Evolutionary conservation across 495 filamentous ascomycete genomes (phyloP), one percentile per base, ranked within the genome.

Genomic region (Immersiella caudata): DNA sequence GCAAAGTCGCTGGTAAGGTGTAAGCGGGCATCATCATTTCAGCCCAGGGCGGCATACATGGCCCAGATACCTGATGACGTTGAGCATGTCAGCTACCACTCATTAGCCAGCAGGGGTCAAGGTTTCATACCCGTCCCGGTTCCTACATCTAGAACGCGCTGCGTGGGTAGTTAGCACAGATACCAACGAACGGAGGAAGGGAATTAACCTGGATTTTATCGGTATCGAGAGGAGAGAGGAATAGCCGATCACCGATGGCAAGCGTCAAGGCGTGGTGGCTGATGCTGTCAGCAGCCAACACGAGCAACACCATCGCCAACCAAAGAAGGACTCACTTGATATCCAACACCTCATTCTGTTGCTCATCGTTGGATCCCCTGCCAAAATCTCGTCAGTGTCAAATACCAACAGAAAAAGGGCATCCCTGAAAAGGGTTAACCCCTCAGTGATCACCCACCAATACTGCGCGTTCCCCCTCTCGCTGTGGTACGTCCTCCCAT

Each of bases 181-280:
- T 11, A 18, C 59, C 2, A 8, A 5, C 11, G 6, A 16, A 14
- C n/a, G 12, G 25, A 49, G 58, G 35, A 26, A 22, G 20, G 49
- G n/a, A n/a, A 20, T 51, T 7, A 0, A 68, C 71, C 22, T 68
- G 35, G 20, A 70, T 25, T 18, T 58, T 58, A 14, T 84, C 73
- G 0, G 75, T 55, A 8, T 69, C 71, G 7, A 91, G 68, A 2
- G 89, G 89, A 0, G 89, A 84, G 1, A 86, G 76, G 69, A 80
- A 84, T 0, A 89, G 80, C 50, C 81, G 81, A 6, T 87, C 87
- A 26, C 83, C 84, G 1, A 88, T 76, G 8, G 83, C 68, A 20
- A 81, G 71, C 9, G 72, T 78, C 66, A 75, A 64, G 49, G 71
- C 65, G 64, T 81, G 78, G 57, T 81, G 79, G 40, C 78, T 79